phyloP scores from a whole-genome alignment of 23 red algal species.

The Agarophyton chilense region DNA sequence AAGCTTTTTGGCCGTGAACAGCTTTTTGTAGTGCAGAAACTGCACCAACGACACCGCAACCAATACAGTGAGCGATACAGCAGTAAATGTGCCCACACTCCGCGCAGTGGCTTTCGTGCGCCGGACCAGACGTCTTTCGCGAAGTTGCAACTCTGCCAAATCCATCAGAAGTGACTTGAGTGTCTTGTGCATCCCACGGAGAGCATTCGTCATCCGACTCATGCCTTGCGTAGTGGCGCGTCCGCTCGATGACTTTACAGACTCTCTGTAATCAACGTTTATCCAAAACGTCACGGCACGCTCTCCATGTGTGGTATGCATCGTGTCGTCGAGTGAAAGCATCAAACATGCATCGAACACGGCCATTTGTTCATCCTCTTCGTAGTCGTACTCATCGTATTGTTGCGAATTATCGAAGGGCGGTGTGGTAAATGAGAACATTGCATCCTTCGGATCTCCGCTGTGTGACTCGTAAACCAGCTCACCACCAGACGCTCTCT shows the following conservation, averaged over 20 bases:
- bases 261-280: background rate
- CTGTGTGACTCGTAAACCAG: conserved; percentile 33
- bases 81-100: conserved; percentile 14
- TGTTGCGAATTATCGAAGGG: background rate
- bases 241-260: background rate
- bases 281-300: conserved; percentile 44
- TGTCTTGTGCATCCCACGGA: conserved; percentile 18
- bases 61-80: background rate
- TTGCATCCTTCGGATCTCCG: conserved; percentile 4
- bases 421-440: conserved; percentile 41
- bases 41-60: conserved; percentile 12
- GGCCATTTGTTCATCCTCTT: background rate
- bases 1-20: conserved; percentile 59
- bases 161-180: conserved; percentile 22
- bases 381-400: conserved; percentile 46
- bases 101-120: background rate
- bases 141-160: conserved; percentile 20
- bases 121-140: conserved; percentile 46
- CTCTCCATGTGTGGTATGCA: background rate
- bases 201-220: background rate
- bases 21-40: conserved; percentile 50
- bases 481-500: background rate
- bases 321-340: conserved; percentile 18
- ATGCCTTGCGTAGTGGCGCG: background rate
- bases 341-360: conserved; percentile 39